These are phyloP conservation scores for Aspergillus costaricaensis DNA, from an alignment of 2,329 filamentous ascomycete genomes.

Conservation along the genomic window DNA sequence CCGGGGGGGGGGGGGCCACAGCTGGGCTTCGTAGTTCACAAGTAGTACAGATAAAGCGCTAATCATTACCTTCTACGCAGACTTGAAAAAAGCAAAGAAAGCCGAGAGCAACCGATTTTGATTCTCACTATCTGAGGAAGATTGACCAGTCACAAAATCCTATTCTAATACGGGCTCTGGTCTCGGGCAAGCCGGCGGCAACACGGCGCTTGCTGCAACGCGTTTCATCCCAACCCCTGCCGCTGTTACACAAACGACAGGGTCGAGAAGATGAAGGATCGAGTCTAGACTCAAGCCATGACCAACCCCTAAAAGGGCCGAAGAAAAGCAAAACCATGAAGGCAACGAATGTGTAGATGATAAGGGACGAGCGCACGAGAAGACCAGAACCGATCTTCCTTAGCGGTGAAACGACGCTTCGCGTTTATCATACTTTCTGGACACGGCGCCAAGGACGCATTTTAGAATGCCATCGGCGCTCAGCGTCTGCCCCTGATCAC, in stretches of 20 bases:
- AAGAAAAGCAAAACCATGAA: constrained; percentile 1
- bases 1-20: neutral
- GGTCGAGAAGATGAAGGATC: neutral
- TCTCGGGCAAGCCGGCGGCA: constrained; percentile 1
- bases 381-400: constrained; percentile 8
- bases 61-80: neutral
- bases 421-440: constrained; percentile 62
- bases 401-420: constrained; percentile 20
- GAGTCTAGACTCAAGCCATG: neutral
- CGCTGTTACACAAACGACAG: constrained; percentile 6
- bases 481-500: constrained; percentile 53
- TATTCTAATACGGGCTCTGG: neutral
- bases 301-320: neutral
- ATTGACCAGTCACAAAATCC: constrained; percentile 3
- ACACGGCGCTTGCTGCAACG: constrained; percentile 17
- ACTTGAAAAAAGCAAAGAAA: neutral
- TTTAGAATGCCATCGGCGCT: constrained; percentile 76
- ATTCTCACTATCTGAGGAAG: neutral
- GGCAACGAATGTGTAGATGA: constrained; percentile 4
- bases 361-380: constrained; percentile 5
- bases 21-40: neutral
- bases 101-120: neutral
- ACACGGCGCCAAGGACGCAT: constrained; percentile 75
- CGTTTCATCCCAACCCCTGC: constrained; percentile 5
- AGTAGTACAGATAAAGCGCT: neutral